Evolutionary conservation across 2,329 filamentous ascomycete genomes (phyloP).

Genomic region (Aspergillus sp.): DNA sequence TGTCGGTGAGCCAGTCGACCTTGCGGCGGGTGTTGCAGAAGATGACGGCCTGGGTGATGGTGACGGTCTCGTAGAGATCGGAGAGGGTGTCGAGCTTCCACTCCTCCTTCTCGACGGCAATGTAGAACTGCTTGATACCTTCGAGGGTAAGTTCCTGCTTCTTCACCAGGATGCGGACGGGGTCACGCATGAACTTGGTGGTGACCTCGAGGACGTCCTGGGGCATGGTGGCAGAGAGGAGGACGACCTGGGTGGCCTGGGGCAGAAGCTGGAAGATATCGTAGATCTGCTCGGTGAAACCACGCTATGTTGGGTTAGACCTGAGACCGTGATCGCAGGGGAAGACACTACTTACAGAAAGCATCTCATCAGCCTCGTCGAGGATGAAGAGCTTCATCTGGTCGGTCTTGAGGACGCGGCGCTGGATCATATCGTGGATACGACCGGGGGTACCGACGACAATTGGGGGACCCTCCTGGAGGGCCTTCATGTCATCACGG

Average conservation of each 20-base stretch:
- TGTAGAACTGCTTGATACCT: constrained; percentile 99
- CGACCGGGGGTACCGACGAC: constrained; percentile 97
- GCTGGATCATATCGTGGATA: constrained; percentile 99
- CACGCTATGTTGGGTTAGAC: constrained; percentile 57
- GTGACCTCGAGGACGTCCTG: constrained; percentile 99
- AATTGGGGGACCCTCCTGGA: constrained; percentile 93
- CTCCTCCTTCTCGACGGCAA: constrained; percentile 99
- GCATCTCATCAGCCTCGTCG: constrained; percentile 99
- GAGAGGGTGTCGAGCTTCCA: constrained; percentile 99
- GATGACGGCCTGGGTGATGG: constrained; percentile 99
- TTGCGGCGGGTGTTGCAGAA: constrained; percentile 99
- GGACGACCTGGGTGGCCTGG: constrained; percentile 96
- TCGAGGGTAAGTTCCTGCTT: constrained; percentile 99
- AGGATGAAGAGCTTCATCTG: constrained; percentile 99
- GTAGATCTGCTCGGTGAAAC: constrained; percentile 99
- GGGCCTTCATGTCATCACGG: constrained; percentile 97
- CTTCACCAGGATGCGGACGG: constrained; percentile 98
- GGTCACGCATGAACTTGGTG: constrained; percentile 99
- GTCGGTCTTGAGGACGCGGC: constrained; percentile 94
- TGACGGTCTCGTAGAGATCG: constrained; percentile 98
- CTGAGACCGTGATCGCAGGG: background rate
- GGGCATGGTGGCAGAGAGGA: constrained; percentile 97
- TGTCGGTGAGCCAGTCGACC: constrained; percentile 99
- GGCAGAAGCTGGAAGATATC: constrained; percentile 99
- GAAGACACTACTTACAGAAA: constrained; percentile 44